Evolutionary conservation across 2,329 filamentous ascomycete species (phyloP).

Genomic region (Trichophyton schoenleinii): DNA sequence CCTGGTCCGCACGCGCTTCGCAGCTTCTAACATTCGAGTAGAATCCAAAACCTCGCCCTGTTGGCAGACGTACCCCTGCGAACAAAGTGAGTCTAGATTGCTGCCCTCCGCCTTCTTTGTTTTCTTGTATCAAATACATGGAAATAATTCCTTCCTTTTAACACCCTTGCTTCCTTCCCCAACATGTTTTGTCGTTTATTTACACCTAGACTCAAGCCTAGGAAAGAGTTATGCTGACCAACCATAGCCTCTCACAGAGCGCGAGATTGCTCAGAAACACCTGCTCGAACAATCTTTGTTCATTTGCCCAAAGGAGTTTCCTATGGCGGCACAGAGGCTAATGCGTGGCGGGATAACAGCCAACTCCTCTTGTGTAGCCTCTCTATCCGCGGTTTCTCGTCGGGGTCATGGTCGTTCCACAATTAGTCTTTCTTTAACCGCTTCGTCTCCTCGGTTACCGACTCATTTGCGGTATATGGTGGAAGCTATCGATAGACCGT

Average conservation of each 20-base stretch:
- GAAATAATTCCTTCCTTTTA: background rate
- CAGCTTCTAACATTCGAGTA: background rate
- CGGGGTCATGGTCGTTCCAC: background rate
- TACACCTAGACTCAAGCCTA: background rate
- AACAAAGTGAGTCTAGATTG: background rate
- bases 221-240: background rate
- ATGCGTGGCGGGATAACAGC: background rate
- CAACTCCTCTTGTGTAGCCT: background rate
- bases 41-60: background rate
- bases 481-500: conserved; percentile 9
- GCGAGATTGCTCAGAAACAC: background rate
- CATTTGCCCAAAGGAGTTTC: background rate
- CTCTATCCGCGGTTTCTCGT: background rate
- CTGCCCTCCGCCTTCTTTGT: background rate
- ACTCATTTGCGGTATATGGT: conserved; percentile 4
- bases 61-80: background rate
- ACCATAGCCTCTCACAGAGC: background rate
- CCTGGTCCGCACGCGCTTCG: background rate
- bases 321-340: background rate
- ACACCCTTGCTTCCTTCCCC: background rate
- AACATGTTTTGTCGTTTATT: no score
- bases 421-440: background rate
- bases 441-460: background rate
- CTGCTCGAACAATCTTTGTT: background rate
- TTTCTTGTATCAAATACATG: background rate